A percentile compares a stretch with the other conserved stretches of the same genome.
Evolutionary conservation across 306 rosid species (phyloP).

Genomic region (Dalbergia oliveri): DNA sequence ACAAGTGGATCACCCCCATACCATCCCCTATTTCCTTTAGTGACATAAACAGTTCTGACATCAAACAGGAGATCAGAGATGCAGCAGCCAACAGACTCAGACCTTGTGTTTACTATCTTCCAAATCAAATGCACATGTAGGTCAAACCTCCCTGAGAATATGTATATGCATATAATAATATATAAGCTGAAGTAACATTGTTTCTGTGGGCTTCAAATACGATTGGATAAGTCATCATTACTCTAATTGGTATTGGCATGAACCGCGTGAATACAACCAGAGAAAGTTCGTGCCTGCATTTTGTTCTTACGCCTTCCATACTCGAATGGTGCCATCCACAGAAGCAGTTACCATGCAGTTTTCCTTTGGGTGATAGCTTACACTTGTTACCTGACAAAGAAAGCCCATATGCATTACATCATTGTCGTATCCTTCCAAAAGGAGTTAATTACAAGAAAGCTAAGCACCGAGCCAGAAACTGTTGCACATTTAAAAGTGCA

Average conservation of each 20-base stretch:
- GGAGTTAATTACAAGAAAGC: not conserved
- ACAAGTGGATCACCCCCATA: conserved; percentile 33
- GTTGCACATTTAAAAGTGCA: not conserved
- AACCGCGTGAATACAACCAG: not conserved
- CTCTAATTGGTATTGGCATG: conserved; percentile 23
- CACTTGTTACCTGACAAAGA: conserved; percentile 83
- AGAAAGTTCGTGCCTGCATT: conserved; percentile 32
- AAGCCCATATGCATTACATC: conserved; percentile 6
- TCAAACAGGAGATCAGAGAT: conserved; percentile 30
- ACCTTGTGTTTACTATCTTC: conserved; percentile 35
- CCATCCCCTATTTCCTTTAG: conserved; percentile 9
- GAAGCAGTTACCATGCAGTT: conserved; percentile 83
- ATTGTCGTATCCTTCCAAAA: conserved; percentile 21
- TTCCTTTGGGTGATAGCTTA: conserved; percentile 88
- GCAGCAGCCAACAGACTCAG: conserved; percentile 24
- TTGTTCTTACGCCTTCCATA: conserved; percentile 75
- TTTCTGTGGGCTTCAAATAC: conserved; percentile 1
- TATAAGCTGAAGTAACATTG: conserved; percentile 22
- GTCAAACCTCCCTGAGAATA: conserved; percentile 27
- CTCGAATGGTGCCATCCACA: conserved; percentile 76
- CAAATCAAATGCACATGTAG: conserved; percentile 43
- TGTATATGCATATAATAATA: not conserved
- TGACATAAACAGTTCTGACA: conserved; percentile 38
- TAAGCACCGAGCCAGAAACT: not conserved
- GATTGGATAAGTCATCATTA: conserved; percentile 20